These are phyloP conservation scores for Monilinia laxa DNA, from an alignment of 2,329 filamentous ascomycete species.

Conservation along the genomic window DNA sequence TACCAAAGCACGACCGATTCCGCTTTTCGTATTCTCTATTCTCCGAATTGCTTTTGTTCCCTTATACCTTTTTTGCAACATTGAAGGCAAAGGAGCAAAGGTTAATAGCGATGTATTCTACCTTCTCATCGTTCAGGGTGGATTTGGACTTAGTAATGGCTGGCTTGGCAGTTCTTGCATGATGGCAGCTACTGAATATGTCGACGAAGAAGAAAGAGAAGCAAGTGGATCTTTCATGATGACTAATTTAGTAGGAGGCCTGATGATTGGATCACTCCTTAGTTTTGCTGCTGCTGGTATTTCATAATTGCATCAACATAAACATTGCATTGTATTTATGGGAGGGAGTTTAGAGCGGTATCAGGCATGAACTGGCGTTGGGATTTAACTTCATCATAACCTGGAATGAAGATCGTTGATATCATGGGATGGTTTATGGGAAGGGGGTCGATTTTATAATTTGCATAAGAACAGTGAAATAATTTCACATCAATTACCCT, in stretches of 20 bases:
- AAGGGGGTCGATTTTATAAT: constrained; percentile 1
- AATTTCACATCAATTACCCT: background rate
- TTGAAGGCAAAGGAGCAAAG: constrained; percentile 70
- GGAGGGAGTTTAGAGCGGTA: constrained; percentile 16
- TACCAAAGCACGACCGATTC: constrained; percentile 60
- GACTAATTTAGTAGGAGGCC: constrained; percentile 78
- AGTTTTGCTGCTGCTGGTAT: constrained; percentile 69
- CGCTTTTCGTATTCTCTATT: constrained; percentile 67
- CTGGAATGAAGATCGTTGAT: background rate
- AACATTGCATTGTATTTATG: constrained; percentile 5
- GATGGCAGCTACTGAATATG: constrained; percentile 84
- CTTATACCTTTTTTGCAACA: constrained; percentile 86
- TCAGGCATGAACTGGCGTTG: constrained; percentile 15
- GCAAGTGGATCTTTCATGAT: constrained; percentile 94
- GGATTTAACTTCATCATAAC: background rate
- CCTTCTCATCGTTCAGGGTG: constrained; percentile 74
- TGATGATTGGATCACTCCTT: constrained; percentile 81
- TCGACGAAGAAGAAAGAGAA: constrained; percentile 79
- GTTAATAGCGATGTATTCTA: constrained; percentile 87
- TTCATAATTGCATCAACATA: constrained; percentile 10
- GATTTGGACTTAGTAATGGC: constrained; percentile 83
- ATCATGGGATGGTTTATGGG: constrained; percentile 2
- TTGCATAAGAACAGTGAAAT: constrained; percentile 5
- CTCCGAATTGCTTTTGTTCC: constrained; percentile 72
- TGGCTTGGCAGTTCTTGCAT: constrained; percentile 86